Conservation (phyloP, 306 rosid genomes). For the Vachellia pachyceras region DNA sequence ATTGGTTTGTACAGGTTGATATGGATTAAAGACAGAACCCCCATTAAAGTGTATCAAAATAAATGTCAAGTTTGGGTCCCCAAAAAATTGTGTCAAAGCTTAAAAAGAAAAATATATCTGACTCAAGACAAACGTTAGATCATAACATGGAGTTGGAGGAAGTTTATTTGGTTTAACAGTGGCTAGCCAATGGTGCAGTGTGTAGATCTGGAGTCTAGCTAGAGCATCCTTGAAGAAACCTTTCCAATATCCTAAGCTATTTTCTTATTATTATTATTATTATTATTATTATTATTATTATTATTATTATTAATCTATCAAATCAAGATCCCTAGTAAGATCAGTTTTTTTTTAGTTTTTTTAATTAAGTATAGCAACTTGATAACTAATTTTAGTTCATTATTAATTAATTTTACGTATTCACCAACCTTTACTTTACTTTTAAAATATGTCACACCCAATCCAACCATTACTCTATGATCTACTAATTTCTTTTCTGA, state of each 20-base stretch:
- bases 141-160: conserved; percentile 2
- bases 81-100: too few relatives aligned
- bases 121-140: background rate
- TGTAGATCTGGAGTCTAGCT: too few relatives aligned
- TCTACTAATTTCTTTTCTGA: too few relatives aligned
- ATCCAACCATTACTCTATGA: too few relatives aligned
- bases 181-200: background rate
- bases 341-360: background rate
- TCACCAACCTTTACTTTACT: too few relatives aligned
- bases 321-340: conserved; percentile 1
- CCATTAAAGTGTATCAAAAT: too few relatives aligned
- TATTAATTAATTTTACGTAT: background rate
- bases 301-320: background rate
- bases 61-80: too few relatives aligned
- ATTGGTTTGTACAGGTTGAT: too few relatives aligned
- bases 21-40: too few relatives aligned
- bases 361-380: background rate
- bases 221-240: background rate
- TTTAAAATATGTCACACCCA: too few relatives aligned
- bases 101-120: too few relatives aligned
- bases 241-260: conserved; percentile 12
- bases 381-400: background rate
- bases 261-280: background rate
- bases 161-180: background rate
- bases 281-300: background rate